A percentile compares a stretch with the other conserved stretches of the same genome.
Conservation (phyloP, 257 asterid species). For the Petunia secreta region DNA sequence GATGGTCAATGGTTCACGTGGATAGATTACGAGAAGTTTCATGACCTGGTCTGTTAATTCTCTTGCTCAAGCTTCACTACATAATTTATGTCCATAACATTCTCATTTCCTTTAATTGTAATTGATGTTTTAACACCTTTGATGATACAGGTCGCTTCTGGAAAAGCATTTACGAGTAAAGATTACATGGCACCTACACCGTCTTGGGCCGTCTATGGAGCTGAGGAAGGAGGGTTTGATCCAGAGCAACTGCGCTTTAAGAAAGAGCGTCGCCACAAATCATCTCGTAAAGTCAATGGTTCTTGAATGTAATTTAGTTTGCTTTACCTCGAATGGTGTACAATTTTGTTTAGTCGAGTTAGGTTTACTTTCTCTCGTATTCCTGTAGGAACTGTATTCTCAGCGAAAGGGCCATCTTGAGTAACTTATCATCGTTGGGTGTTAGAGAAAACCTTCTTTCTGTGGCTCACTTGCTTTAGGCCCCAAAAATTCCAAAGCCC, state of each 20-base stretch:
- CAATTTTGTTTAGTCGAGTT: constrained; percentile 27
- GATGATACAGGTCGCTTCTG: constrained; percentile 66
- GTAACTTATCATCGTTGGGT: too few relatives aligned
- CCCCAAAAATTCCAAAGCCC: too few relatives aligned
- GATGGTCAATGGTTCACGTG: constrained; percentile 89
- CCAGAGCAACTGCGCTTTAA: constrained; percentile 78
- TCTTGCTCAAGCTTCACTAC: not conserved
- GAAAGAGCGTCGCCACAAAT: constrained; percentile 79
- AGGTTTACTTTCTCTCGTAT: not conserved
- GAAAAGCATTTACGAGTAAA: constrained; percentile 68
- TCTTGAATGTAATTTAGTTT: not conserved
- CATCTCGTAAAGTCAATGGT: constrained; percentile 43
- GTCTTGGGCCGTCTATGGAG: constrained; percentile 96
- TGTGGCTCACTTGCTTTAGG: too few relatives aligned
- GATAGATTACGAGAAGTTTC: constrained; percentile 98
- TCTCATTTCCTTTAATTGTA: not conserved
- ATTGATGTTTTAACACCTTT: constrained; percentile 15
- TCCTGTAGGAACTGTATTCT: not conserved
- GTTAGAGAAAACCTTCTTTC: too few relatives aligned
- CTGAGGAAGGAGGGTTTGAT: constrained; percentile 96
- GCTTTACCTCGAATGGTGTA: constrained; percentile 28
- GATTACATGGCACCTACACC: constrained; percentile 96
- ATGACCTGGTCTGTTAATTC: constrained; percentile 67
- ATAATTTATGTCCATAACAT: not conserved
- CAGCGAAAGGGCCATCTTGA: not conserved